Percentiles rank a stretch among this genome's conserved stretches.
These are phyloP conservation scores for Aureobasidium uvarum DNA, from an alignment of 2,329 filamentous ascomycete genomes.

Conservation along the genomic window DNA sequence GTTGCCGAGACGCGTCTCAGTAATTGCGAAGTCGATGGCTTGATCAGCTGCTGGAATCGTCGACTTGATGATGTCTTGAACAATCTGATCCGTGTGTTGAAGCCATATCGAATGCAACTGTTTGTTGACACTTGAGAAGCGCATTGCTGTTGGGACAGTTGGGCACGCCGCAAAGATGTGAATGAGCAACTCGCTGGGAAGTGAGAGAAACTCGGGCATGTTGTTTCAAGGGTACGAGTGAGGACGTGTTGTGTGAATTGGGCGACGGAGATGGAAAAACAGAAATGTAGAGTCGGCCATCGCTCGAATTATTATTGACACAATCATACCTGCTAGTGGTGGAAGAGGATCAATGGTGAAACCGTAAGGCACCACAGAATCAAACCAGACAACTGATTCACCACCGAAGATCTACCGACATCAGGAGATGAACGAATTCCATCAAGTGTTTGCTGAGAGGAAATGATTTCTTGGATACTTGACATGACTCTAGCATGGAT, in stretches of 20 bases:
- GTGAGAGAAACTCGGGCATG: neutral
- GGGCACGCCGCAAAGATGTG: neutral
- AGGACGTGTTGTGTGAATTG: neutral
- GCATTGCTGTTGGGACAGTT: neutral
- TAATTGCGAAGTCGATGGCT: neutral
- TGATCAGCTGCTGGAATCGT: neutral
- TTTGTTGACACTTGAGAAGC: neutral
- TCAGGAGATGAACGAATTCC: neutral
- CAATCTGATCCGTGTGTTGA: neutral
- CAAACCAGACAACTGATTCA: neutral
- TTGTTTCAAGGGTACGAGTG: neutral
- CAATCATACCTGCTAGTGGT: neutral
- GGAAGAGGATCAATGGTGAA: neutral
- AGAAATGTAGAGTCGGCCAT: neutral
- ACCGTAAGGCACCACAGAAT: neutral
- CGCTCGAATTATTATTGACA: neutral
- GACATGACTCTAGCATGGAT: too few species aligned
- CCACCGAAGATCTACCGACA: neutral
- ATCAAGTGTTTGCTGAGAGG: too few species aligned
- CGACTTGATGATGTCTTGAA: neutral
- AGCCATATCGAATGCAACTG: neutral
- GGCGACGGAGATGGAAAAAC: neutral
- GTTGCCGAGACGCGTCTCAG: neutral
- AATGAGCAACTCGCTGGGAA: neutral
- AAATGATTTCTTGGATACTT: too few species aligned